Conservation (phyloP, 2,329 filamentous ascomycete genomes). For the Dissoconium aciculare region DNA sequence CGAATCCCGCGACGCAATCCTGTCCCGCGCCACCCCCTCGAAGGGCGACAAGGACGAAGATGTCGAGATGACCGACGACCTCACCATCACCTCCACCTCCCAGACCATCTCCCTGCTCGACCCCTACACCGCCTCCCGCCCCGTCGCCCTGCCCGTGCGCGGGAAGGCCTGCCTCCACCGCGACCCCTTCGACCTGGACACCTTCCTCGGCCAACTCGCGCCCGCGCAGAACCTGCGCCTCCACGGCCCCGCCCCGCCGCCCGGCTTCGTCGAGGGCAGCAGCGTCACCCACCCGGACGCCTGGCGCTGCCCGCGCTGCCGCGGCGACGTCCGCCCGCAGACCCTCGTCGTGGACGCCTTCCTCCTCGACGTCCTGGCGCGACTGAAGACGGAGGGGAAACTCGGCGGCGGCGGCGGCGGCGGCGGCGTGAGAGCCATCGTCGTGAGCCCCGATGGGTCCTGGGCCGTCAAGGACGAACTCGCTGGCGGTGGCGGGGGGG, state of each 20-base stretch:
- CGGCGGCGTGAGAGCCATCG: conserved; percentile 46
- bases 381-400: conserved; percentile 25
- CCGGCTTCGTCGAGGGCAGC: conserved; percentile 14
- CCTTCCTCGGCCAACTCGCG: conserved; percentile 54
- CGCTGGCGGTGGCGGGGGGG: conserved; percentile 16
- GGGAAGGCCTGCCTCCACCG: conserved; percentile 56
- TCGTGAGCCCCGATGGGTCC: conserved; percentile 46
- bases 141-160: conserved; percentile 60
- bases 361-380: conserved; percentile 44
- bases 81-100: conserved; percentile 27
- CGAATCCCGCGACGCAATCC: conserved; percentile 43
- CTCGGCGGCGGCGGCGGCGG: too few species aligned
- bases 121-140: conserved; percentile 28
- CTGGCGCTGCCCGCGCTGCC: conserved; percentile 81
- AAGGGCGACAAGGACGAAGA: conserved; percentile 41
- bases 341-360: conserved; percentile 61
- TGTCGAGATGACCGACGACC: conserved; percentile 1
- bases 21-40: conserved; percentile 26
- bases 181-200: conserved; percentile 82
- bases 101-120: conserved; percentile 33
- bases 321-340: conserved; percentile 58
- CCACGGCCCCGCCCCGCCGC: too few species aligned
- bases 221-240: too few species aligned
- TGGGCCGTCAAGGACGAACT: conserved; percentile 38
- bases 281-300: conserved; percentile 52